These are phyloP conservation scores for Oxalis stricta DNA, from an alignment of 441 rosid genomes.

Conservation along the genomic window DNA sequence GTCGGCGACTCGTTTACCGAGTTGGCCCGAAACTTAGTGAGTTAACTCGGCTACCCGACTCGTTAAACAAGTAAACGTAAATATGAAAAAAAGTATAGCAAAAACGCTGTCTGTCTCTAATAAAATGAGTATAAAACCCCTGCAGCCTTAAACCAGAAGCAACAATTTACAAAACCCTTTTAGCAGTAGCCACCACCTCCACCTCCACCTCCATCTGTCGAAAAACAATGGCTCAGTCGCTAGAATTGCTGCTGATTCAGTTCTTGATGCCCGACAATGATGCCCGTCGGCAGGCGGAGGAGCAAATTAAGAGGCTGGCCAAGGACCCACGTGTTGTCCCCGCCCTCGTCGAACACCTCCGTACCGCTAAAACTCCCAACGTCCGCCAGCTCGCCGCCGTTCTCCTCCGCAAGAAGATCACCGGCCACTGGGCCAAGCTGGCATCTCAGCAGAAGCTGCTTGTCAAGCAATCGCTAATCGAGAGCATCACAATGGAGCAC, in stretches of 20 bases:
- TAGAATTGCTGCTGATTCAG: slow-evolving; percentile 82
- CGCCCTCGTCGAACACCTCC: slow-evolving; percentile 91
- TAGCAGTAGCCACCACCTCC: background rate
- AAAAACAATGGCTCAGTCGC: slow-evolving; percentile 69
- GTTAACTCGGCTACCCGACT: too few relatives aligned
- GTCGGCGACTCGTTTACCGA: too few relatives aligned
- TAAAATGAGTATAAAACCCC: too few relatives aligned
- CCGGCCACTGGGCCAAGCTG: slow-evolving; percentile 97
- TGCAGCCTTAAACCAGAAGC: too few relatives aligned
- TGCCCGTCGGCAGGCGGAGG: slow-evolving; percentile 95
- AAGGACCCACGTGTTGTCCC: slow-evolving; percentile 99
- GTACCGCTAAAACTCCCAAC: slow-evolving; percentile 96
- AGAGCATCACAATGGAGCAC: slow-evolving; percentile 93
- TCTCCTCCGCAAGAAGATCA: slow-evolving; percentile 96
- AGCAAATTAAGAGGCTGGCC: slow-evolving; percentile 85
- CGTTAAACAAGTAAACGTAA: too few relatives aligned
- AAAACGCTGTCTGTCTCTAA: too few relatives aligned
- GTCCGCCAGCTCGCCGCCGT: slow-evolving; percentile 99
- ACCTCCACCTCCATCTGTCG: background rate
- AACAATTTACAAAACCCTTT: too few relatives aligned
- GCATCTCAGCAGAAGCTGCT: slow-evolving; percentile 65
- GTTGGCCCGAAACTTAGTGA: too few relatives aligned
- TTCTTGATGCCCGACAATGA: slow-evolving; percentile 99
- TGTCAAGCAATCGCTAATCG: slow-evolving; percentile 84
- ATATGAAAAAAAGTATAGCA: too few relatives aligned